Evolutionary conservation across 768 basidiomycete genomes (phyloP), one percentile per base, ranked within the genome.

Genomic region (Boletus huronensis): DNA sequence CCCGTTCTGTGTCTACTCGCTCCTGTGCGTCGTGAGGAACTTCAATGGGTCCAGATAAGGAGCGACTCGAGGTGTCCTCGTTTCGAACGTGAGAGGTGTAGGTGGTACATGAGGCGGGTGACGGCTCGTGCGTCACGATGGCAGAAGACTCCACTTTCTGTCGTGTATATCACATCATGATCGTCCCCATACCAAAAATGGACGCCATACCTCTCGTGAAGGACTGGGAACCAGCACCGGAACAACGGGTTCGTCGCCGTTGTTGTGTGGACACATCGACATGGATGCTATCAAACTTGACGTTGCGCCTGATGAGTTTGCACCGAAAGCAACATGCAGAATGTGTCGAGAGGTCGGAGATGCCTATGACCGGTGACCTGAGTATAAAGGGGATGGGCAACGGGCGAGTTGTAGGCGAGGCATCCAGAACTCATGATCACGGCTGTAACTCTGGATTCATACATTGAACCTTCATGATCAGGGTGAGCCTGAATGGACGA

Each of bases 251-350:
- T 29, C 52, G 10, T 47, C 60, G 23, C 14, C 5, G 9, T 32
- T 13, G 10, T 23, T n/a, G 35, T 36, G 53, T 35, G 49, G 51
- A 41, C 41, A 51, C 5, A 19, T 19, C 42, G 50, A 50, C 63
- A 54, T 57, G 55, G 50, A 52, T 43, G 31, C 21, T 14, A 54
- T 46, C 45, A 47, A 17, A n/a, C 52, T 50, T 50, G 58, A 50
- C 19, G 50, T 61, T 46, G 58, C 6, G n/a, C 40, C 31, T n/a
- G n/a, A 35, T 7, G 35, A 63, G 46, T 23, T 54, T 50, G 50
- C 58, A 52, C 62, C 62, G 34, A 43, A 23, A 46, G 44, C 44
- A 41, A 49, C 48, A 54, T 57, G 41, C 47, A 61, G 49, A 36
- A 52, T 16, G 39, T 35, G 47, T 49, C 25, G 46, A 46, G 36